Evolutionary conservation across 139 green algal genomes (phyloP).

Genomic region (Gonium pectorale): DNA sequence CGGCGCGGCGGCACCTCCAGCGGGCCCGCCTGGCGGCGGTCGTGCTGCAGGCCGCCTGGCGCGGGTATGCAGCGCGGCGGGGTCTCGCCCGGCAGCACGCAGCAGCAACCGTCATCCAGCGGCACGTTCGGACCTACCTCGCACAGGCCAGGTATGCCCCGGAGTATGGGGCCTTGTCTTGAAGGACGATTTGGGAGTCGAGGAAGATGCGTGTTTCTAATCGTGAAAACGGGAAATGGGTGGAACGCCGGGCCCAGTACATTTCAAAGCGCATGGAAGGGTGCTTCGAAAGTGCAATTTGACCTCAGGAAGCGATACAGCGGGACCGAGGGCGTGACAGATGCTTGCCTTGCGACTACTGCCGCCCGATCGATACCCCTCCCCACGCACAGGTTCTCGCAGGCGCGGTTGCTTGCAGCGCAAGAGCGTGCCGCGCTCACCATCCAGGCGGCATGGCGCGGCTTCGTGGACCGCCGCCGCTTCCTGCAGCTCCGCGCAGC

Average conservation of each 20-base stretch:
- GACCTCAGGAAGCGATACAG: no score
- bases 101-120: slow-evolving; percentile 47
- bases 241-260: no score
- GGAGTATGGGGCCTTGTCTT: no score
- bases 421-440: not conserved
- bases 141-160: not conserved
- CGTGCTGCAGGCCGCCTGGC: slow-evolving; percentile 52
- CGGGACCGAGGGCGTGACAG: no score
- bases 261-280: no score
- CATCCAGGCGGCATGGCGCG: slow-evolving; percentile 43
- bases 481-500: slow-evolving; percentile 27
- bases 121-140: not conserved
- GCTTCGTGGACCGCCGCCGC: not conserved
- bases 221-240: no score
- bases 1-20: slow-evolving; percentile 40
- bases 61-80: slow-evolving; percentile 13
- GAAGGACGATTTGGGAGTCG: no score
- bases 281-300: no score
- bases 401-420: not conserved
- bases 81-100: slow-evolving; percentile 9
- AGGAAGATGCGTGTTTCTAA: no score
- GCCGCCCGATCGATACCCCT: no score
- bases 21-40: slow-evolving; percentile 27
- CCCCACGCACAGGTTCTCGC: not conserved
- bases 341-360: no score